phyloP scores from a whole-genome alignment of 768 basidiomycete species.

The Trametes meyenii region DNA sequence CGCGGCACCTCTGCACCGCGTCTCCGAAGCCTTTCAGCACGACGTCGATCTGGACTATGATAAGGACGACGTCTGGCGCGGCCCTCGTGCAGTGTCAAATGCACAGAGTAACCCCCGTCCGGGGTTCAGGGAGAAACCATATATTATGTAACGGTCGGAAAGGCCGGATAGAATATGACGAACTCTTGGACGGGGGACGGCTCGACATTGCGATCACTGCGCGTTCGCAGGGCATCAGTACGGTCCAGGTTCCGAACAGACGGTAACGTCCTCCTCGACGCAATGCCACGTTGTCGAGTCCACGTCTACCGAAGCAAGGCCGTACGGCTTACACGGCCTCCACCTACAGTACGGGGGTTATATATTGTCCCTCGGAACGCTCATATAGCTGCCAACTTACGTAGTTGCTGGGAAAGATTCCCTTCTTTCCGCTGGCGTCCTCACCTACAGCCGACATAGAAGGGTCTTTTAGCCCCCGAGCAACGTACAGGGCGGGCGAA shows the following conservation, averaged over 20 bases:
- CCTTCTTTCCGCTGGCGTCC: constrained; percentile 60
- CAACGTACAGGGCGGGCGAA: neutral
- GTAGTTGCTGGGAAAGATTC: constrained; percentile 89
- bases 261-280: constrained; percentile 6
- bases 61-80: neutral
- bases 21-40: no score
- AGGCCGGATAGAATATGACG: constrained; percentile 6
- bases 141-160: constrained; percentile 20
- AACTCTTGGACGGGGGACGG: neutral
- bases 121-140: constrained; percentile 13
- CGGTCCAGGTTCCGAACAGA: neutral
- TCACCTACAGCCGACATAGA: constrained; percentile 50
- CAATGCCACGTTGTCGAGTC: neutral
- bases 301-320: neutral
- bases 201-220: constrained; percentile 12
- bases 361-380: constrained; percentile 6
- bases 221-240: constrained; percentile 16
- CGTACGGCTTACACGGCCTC: constrained; percentile 37
- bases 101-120: neutral
- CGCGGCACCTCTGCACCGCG: no score
- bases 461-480: constrained; percentile 13
- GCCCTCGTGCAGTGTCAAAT: neutral
- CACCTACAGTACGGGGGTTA: constrained; percentile 42
- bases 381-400: constrained; percentile 47
- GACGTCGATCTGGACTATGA: neutral